phyloP scores from a whole-genome alignment of 2,329 filamentous ascomycete genomes.

The Aspergillus ochraceus region DNA sequence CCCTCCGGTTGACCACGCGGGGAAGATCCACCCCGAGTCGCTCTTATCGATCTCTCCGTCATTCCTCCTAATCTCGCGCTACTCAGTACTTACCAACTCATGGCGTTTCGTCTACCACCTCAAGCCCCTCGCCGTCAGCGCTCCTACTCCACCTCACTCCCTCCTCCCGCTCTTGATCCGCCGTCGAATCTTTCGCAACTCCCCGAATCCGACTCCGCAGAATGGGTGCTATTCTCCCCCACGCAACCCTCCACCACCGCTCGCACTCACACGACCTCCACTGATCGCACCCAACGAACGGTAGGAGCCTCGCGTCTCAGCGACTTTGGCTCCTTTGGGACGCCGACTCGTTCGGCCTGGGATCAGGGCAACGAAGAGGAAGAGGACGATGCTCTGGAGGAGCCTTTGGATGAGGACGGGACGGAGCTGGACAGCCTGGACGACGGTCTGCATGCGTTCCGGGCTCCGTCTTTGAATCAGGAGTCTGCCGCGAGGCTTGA shows the following conservation, averaged over 20 bases:
- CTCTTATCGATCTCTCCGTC: constrained; percentile 13
- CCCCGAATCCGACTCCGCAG: constrained; percentile 70
- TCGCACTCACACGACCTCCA: constrained; percentile 67
- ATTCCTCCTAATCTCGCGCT: constrained; percentile 1
- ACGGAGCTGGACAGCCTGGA: constrained; percentile 92
- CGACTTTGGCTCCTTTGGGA: constrained; percentile 77
- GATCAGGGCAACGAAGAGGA: constrained; percentile 14
- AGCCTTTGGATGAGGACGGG: constrained; percentile 52
- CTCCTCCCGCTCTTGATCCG: constrained; percentile 27
- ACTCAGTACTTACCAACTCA: constrained; percentile 21
- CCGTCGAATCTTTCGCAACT: constrained; percentile 35
- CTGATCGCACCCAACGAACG: constrained; percentile 63
- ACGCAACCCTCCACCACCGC: constrained; percentile 65
- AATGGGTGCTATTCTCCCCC: constrained; percentile 95
- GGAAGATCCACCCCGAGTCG: constrained; percentile 22
- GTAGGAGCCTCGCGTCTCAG: constrained; percentile 72
- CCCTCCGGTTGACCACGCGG: constrained; percentile 12
- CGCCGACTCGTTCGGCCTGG: constrained; percentile 60
- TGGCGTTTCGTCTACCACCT: constrained; percentile 41
- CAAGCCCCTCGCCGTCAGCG: constrained; percentile 36
- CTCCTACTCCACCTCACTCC: constrained; percentile 32
- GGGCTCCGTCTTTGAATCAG: constrained; percentile 57
- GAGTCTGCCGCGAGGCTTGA: constrained; percentile 47
- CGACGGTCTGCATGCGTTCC: constrained; percentile 85
- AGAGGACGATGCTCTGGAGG: constrained; percentile 53